Conservation (phyloP, 1,284 basidiomycete genomes). For the Golubevia pallescens region DNA sequence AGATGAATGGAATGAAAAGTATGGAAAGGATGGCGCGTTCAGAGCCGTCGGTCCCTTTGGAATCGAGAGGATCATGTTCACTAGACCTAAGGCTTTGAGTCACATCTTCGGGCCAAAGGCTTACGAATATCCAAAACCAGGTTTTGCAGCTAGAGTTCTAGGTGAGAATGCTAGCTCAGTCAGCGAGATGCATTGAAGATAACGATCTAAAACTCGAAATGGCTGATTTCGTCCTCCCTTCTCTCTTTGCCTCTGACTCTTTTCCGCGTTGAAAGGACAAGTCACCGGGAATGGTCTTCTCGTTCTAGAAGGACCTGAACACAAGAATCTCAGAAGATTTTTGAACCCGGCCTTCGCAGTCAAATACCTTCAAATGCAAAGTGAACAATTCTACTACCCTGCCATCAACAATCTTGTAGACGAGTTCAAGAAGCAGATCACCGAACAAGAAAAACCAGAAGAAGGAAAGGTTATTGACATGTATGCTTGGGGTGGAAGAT, state of each 20-base stretch:
- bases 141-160: not conserved
- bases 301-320: conserved; percentile 35
- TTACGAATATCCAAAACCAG: not conserved
- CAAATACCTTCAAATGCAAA: conserved; percentile 25
- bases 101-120: conserved; percentile 23
- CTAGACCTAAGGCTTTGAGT: conserved; percentile 21
- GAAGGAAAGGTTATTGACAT: conserved; percentile 29
- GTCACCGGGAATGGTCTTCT: conserved; percentile 41
- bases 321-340: conserved; percentile 37
- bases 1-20: conserved; percentile 22
- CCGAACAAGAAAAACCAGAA: conserved; percentile 13
- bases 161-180: not conserved
- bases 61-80: conserved; percentile 24
- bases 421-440: conserved; percentile 24
- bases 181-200: not conserved
- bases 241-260: too few relatives aligned
- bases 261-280: conserved; percentile 19
- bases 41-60: conserved; percentile 28
- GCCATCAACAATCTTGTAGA: conserved; percentile 33
- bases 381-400: conserved; percentile 28
- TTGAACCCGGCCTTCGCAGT: conserved; percentile 49
- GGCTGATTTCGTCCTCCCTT: too few relatives aligned
- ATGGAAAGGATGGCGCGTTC: conserved; percentile 20
- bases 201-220: too few relatives aligned
- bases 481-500: conserved; percentile 24